Base-by-base conservation (phyloP, 805 yeast species). In the Tetrapisispora namnaoensis region DNA sequence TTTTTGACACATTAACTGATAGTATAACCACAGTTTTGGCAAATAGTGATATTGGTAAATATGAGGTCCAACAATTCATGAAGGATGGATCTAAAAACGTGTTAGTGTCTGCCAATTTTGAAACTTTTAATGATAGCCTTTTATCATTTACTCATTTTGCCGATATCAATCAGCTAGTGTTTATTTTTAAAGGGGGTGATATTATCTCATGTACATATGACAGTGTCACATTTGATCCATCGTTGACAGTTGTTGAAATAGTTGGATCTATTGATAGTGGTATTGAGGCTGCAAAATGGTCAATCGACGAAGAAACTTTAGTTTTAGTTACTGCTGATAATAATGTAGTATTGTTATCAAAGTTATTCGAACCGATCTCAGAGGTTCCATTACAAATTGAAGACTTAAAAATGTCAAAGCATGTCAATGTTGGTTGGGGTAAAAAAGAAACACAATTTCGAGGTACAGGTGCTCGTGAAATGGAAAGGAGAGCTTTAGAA, bases 341-440 rank as follows among this genome's bases (percentile, higher is more conserved):
- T 47, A 82, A 79, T 46, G 66, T 87, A 10, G 68, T 87, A 0
- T 59, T 90, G 21, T 72, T 93, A 47, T 83, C 90, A 37, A 75
- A 95, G 53, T 69, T 76, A 40, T 85, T 89, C 54, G 97, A 91
- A 55, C 86, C 90, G 1, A 73, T 91, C 22, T 69, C 78, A 11
- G 97, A 91, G 59, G 73, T 73, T 49, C 64, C 67, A 30, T 66
- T 89, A 51, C 66, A 74, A 42, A 69, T 76, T 0, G 75, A 74
- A 9, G 99, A 93, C 62, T 72, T 90, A 43, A 63, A 69, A 34
- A 68, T 78, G 45, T 82, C 89, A 1, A 82, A 81, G 55, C 96
- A 93, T 61, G 96, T 93, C 36, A 83, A 91, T 27, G 96, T 93
- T 40, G 99, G 99, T 24, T 93, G 99, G 99, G 99, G 99, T 61